Base-by-base conservation (phyloP, 495 filamentous ascomycete genomes). In the Penicillium desertorum region DNA sequence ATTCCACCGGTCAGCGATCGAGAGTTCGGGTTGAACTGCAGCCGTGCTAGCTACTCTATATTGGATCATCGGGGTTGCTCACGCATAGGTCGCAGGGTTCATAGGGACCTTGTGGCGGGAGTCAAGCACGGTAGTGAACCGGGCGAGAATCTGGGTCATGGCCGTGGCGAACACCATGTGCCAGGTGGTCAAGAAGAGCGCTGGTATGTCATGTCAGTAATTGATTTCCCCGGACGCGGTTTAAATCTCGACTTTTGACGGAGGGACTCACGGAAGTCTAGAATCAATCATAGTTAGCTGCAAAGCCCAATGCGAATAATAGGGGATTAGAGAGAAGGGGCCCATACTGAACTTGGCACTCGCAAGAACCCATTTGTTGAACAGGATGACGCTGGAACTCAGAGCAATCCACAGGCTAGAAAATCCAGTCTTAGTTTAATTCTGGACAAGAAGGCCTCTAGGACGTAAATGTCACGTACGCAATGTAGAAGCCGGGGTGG, bases 341-440 rank as follows among this genome's bases (percentile, higher is more conserved):
- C 34, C 45, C 88, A 82, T 82, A 92, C 89, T 76, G 78, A 96
- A 96, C 45, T 86, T 75, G 51, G 85, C 82, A 14, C 82, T 87
- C 55, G 85, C 79, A 44, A 96, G 81, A 68, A 97, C 91, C 88
- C 88, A 96, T 81, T 97, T 97, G 85, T 97, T 97, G 86, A 96
- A 97, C 37, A 96, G 77, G 66, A 97, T 97, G 60, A 95, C 90
- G 59, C 86, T 89, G 17, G 92, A 96, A 65, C 90, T 95, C 61
- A 95, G 74, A 39, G 82, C 71, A 69, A 97, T 96, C 92, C 92
- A 97, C 64, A 83, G 73, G 51, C 91, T 96, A 71, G 16, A 52
- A 51, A 50, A 60, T 34, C 9, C 5, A 32, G 58, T 60, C 44
- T 62, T 51, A 61, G 56, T 50, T 34, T 39, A n/a, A 7, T 39